Evolutionary conservation across 2,329 filamentous ascomycete genomes (phyloP).

Genomic region (Colletotrichum neosansevieriae): DNA sequence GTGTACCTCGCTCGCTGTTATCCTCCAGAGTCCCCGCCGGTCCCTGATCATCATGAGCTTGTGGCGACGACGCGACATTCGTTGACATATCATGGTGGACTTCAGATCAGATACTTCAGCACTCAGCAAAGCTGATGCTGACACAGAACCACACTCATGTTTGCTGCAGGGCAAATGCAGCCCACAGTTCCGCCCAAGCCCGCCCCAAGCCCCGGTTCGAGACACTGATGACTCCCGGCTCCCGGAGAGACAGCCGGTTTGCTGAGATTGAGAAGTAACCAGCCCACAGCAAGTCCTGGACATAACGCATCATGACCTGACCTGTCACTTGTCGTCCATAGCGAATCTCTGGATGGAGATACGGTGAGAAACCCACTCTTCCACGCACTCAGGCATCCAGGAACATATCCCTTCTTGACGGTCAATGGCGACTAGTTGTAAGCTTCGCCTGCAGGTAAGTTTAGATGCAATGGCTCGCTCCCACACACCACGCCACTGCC

Average conservation of each 20-base stretch:
- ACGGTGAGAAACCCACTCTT: slow-evolving; percentile 13
- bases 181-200: slow-evolving; percentile 22
- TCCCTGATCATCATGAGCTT: slow-evolving; percentile 20
- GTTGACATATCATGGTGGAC: slow-evolving; percentile 1
- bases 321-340: slow-evolving; percentile 25
- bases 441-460: not conserved
- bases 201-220: slow-evolving; percentile 27
- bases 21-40: not conserved
- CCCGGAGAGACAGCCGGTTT: slow-evolving; percentile 40
- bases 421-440: slow-evolving; percentile 7
- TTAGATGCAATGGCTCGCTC: too few relatives aligned
- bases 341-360: slow-evolving; percentile 15
- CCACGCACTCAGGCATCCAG: slow-evolving; percentile 16
- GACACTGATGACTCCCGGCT: slow-evolving; percentile 27
- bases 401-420: slow-evolving; percentile 14
- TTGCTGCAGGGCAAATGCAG: slow-evolving; percentile 11
- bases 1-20: not conserved
- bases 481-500: slow-evolving; percentile 1
- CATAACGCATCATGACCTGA: slow-evolving; percentile 1
- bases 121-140: not conserved
- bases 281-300: slow-evolving; percentile 4
- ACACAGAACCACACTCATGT: not conserved
- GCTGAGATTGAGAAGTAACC: slow-evolving; percentile 12
- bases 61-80: slow-evolving; percentile 23
- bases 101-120: not conserved